These are phyloP conservation scores for Aspergillus bombycis DNA, from an alignment of 2,329 filamentous ascomycete genomes.

Conservation along the genomic window DNA sequence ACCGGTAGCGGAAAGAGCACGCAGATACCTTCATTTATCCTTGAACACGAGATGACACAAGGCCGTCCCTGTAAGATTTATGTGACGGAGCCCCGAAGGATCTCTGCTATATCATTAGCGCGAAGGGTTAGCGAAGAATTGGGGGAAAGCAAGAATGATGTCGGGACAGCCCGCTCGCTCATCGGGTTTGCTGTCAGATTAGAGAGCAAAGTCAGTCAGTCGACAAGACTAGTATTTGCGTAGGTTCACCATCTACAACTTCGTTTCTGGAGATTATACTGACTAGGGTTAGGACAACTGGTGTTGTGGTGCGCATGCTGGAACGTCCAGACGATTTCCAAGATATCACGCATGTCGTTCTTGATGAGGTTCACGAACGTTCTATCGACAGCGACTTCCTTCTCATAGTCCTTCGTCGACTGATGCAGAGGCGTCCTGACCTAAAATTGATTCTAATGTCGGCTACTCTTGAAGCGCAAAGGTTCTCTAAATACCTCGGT, in stretches of 20 bases:
- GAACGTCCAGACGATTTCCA: slow-evolving; percentile 83
- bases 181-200: slow-evolving; percentile 94
- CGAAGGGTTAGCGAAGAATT: slow-evolving; percentile 93
- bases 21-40: slow-evolving; percentile 89
- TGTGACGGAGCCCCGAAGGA: slow-evolving; percentile 91
- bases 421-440: slow-evolving; percentile 75
- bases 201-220: slow-evolving; percentile 80
- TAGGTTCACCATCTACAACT: slow-evolving; percentile 49
- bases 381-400: slow-evolving; percentile 97
- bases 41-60: slow-evolving; percentile 82
- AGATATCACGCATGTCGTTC: slow-evolving; percentile 88
- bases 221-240: slow-evolving; percentile 86
- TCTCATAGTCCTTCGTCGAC: slow-evolving; percentile 83
- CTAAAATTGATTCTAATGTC: slow-evolving; percentile 97
- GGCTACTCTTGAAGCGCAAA: slow-evolving; percentile 89
- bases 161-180: slow-evolving; percentile 81
- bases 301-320: slow-evolving; percentile 98
- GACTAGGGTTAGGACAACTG: slow-evolving; percentile 53
- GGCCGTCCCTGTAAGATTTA: slow-evolving; percentile 88
- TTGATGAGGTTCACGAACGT: slow-evolving; percentile 97
- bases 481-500: slow-evolving; percentile 85
- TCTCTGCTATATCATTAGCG: slow-evolving; percentile 93
- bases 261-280: slow-evolving; percentile 10
- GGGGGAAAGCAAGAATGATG: slow-evolving; percentile 77
- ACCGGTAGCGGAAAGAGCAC: slow-evolving; percentile 98